Evolutionary conservation across 139 green algal genomes (phyloP).

Genomic region (Yamagishiella unicocca): DNA sequence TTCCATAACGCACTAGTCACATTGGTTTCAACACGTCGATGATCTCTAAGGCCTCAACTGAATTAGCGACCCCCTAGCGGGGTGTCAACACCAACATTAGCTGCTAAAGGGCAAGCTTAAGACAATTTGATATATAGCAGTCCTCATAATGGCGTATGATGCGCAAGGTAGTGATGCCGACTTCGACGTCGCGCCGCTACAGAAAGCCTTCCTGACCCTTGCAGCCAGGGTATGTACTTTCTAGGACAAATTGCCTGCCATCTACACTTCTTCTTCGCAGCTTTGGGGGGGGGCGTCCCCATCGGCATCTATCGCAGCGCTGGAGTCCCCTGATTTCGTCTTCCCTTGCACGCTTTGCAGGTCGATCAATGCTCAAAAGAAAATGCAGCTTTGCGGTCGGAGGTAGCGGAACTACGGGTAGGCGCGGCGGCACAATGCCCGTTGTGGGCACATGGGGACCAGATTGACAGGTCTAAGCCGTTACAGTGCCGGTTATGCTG

Average conservation of each 20-base stretch:
- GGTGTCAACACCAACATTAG: background rate
- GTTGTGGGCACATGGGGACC: too few relatives aligned
- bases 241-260: too few relatives aligned
- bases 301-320: too few relatives aligned
- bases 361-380: conserved; percentile 56
- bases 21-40: too few relatives aligned
- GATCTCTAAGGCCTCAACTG: background rate
- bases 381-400: conserved; percentile 46
- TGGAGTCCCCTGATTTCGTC: too few relatives aligned
- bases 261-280: too few relatives aligned
- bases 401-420: conserved; percentile 56
- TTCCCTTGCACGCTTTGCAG: conserved; percentile 44
- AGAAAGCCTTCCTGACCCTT: conserved; percentile 51
- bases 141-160: conserved; percentile 15
- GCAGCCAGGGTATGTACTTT: conserved; percentile 46
- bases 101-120: too few relatives aligned
- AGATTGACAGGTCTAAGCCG: too few relatives aligned
- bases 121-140: background rate
- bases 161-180: background rate
- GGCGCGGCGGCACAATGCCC: too few relatives aligned
- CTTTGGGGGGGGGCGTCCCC: background rate
- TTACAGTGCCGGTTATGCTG: too few relatives aligned
- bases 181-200: conserved; percentile 48
- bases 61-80: background rate
- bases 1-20: background rate